Evolutionary conservation across 768 basidiomycete species (phyloP), one percentile per base, ranked within the genome.

Genomic region (Xerocomus spinulosus): DNA sequence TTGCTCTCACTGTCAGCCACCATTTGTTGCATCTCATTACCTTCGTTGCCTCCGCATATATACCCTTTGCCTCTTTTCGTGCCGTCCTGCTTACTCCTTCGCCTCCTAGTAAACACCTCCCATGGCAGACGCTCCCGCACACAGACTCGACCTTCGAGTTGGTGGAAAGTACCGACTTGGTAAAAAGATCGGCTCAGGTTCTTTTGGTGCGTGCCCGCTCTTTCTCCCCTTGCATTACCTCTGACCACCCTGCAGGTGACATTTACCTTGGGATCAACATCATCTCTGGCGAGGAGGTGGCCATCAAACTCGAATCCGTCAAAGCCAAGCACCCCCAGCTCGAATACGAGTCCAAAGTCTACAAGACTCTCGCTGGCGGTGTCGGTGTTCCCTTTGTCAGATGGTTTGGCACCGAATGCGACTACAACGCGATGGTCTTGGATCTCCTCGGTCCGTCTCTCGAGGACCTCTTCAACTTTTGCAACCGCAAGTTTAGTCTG

Each of bases 261-360:
- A 97, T 99, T 72, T 98, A 98, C 69, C 90, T 98, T 53, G 96
- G 96, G 49, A 95, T 96, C 70, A 99, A 98, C 79, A 97, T 99
- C 75, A 97, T 98, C 67, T 97, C 95, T 15, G 95, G 95, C 21
- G 96, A 99, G 68, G 96, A 98, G 68, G 95, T 98, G 52, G 96
- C 93, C 66, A 99, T 99, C 80, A 99, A 99, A 73, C 90, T 99
- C 60, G 96, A 99, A 73, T 97, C 95, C 2, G 92, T 98, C 70
- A 99, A 99, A 72, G 96, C 96, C 58, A 99, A 99, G 71, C 96
- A 99, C 59, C 96, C 96, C n/a, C 96, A 99, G 72, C 87, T 99
- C 62, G 96, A 99, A 70, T 99, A 99, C 66, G 95, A 99, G 72
- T 87, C 85, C 56, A 88, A 89, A 69, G 88, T 90, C 40, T 87